phyloP scores from a whole-genome alignment of 164 flowering plant species.

The Umbilicus rupestris region DNA sequence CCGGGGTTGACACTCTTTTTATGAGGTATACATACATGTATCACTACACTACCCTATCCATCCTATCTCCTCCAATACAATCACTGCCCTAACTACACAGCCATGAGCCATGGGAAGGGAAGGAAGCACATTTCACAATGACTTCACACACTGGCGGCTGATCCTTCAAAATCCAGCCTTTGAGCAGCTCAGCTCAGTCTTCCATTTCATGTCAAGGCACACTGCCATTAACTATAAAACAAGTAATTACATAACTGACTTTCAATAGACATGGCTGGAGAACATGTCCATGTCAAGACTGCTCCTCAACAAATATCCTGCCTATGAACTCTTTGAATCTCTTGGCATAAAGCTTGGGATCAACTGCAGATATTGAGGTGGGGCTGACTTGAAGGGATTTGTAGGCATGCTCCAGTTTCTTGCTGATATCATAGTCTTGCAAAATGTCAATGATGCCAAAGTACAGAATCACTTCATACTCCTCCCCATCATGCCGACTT shows the following conservation, averaged over 20 bases:
- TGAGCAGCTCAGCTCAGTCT: not conserved
- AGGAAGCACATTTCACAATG: not conserved
- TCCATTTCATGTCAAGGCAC: not conserved
- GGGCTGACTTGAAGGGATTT: slow-evolving; percentile 81
- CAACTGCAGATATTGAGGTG: slow-evolving; percentile 76
- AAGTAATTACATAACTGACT: not conserved
- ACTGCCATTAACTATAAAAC: not conserved
- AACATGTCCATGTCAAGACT: not conserved
- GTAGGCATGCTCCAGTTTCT: slow-evolving; percentile 87
- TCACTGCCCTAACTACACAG: too few relatives aligned
- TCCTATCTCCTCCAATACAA: too few relatives aligned
- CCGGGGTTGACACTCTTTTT: too few relatives aligned
- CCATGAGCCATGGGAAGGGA: too few relatives aligned
- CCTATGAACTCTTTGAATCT: slow-evolving; percentile 66
- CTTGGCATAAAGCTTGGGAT: slow-evolving; percentile 82
- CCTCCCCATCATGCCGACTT: slow-evolving; percentile 36
- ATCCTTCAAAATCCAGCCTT: not conserved
- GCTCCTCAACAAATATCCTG: slow-evolving; percentile 57
- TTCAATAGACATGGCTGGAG: not conserved
- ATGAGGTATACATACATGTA: too few relatives aligned
- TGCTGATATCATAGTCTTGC: slow-evolving; percentile 84
- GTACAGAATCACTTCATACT: slow-evolving; percentile 65
- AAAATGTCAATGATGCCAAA: slow-evolving; percentile 83
- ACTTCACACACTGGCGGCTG: not conserved
- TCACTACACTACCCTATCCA: too few relatives aligned